Base-by-base conservation (phyloP, 352 stramenopile genomes). In the Phytophthora hybrid region DNA sequence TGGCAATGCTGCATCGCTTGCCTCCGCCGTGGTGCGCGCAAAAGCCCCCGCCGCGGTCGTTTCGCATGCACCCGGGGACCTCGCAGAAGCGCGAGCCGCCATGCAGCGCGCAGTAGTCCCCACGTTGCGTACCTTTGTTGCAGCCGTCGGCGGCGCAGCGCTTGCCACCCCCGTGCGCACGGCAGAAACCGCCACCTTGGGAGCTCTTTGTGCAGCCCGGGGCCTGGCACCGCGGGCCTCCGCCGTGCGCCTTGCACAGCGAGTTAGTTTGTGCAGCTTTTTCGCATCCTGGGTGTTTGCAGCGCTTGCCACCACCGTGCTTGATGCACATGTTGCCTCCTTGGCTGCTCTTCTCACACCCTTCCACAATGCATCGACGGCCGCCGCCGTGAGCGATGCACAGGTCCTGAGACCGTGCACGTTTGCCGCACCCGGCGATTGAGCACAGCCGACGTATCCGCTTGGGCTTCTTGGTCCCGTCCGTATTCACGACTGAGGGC, bases 281-380 rank as follows among this genome's bases (percentile, higher is more conserved):
- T 73, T 90, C 78, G 55, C 89, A 96, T 9, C 83, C 86, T 19
- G 85, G 75, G 44, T 83, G 75, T 66, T 82, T 85, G 77, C 89
- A 96, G 54, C 84, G 85, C 76, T 92, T 91, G 67, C 89, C 88
- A 51, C 88, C 89, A 29, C 89, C 89, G 71, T 96, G 89, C 65
- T 92, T 92, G 46, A 94, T 93, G 77, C 89, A 96, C 73, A 93
- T 76, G 74, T 93, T 91, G 66, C 86, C 86, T 60, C 88, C 87
- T 74, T 94, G 88, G 55, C 77, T 88, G 63, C 83, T 92, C 79
- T 92, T 91, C 64, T 92, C 78, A 60, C 89, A 96, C 7, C 87
- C 87, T 9, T 91, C 85, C 14, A 93, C 79, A 44, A 85, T 78
- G 67, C 89, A 96, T 53, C 88, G 85, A 47, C 82, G 81, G 19